Evolutionary conservation across 1,284 basidiomycete species (phyloP), one percentile per base, ranked within the genome.

Genomic region (Sanghuangporus baumii): DNA sequence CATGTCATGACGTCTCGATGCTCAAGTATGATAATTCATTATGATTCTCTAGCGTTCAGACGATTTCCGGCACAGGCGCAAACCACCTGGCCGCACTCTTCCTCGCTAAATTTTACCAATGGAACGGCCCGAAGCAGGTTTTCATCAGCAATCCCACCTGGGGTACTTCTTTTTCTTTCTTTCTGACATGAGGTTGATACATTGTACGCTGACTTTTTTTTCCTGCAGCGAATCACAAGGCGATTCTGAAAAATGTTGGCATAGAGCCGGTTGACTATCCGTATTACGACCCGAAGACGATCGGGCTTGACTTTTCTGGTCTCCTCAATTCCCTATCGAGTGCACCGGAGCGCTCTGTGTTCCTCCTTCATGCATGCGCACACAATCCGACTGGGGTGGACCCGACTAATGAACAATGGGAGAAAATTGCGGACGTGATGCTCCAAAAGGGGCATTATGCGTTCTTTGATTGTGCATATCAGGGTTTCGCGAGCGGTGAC

Each of bases 381-480:
- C 96, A 96, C 74, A 96, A 96, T 71, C 96, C 96, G 3, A 98
- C 96, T 0, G 95, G 96, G 2, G 93, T 97, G 7, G 96, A 99
- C 76, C 93, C 96, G 37, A 96, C 93, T 31, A 76, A 78, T 57
- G 90, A 91, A 66, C 92, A 99, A 73, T 99, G 96, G 96, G 79
- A 85, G 67, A 74, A 83, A 66, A 85, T 98, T 69, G 90, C 89
- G 57, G 82, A 89, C 51, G 78, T 89, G 59, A 88, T 98, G 73
- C 73, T 88, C 51, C 76, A 81, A 59, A 92, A 90, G 76, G 80
- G 83, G 18, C 94, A 96, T 74, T 96, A 87, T 74, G 91, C 90
- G 52, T 96, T 97, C 78, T 95, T 98, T 74, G 96, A 98, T 78
- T 91, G 89, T 71, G 95, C 95, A 6, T 98, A 98, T 77, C 95